Conservation (phyloP, 768 basidiomycete species). For the Trametes cinnabarina region DNA sequence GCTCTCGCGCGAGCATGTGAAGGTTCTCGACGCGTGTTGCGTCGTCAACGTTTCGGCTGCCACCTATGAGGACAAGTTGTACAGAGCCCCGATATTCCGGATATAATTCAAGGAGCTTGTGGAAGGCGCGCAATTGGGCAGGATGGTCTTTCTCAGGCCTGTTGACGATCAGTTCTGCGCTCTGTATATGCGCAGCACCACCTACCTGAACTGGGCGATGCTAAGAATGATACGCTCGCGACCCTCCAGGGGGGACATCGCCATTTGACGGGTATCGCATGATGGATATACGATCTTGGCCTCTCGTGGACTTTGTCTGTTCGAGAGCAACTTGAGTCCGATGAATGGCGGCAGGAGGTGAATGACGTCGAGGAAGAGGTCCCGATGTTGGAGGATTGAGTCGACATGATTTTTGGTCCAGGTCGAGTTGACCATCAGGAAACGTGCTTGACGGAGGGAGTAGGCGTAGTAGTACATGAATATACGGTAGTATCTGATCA, state of each 20-base stretch:
- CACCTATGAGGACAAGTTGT: slow-evolving; percentile 77
- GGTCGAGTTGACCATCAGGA: slow-evolving; percentile 91
- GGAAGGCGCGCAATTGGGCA: slow-evolving; percentile 72
- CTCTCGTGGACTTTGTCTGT: slow-evolving; percentile 14
- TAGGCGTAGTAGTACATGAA: slow-evolving; percentile 82
- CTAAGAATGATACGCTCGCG: slow-evolving; percentile 74
- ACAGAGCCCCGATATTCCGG: slow-evolving; percentile 56
- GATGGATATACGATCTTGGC: slow-evolving; percentile 81
- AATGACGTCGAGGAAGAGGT: slow-evolving; percentile 46
- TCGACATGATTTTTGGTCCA: slow-evolving; percentile 91
- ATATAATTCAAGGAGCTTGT: slow-evolving; percentile 51
- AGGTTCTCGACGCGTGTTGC: slow-evolving; percentile 64
- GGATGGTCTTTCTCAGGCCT: slow-evolving; percentile 90
- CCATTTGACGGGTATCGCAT: slow-evolving; percentile 80
- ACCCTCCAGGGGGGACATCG: slow-evolving; percentile 47
- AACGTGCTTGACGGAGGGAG: slow-evolving; percentile 69
- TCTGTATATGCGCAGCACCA: not conserved
- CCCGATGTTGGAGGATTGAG: slow-evolving; percentile 60
- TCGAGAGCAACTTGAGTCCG: slow-evolving; percentile 23
- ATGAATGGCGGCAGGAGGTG: slow-evolving; percentile 44
- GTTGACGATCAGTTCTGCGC: not conserved
- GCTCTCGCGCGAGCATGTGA: slow-evolving; percentile 52
- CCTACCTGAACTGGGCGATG: slow-evolving; percentile 89
- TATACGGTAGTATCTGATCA: slow-evolving; percentile 76
- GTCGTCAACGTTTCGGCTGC: slow-evolving; percentile 79